Evolutionary conservation across 148 eudicot genomes (phyloP), one percentile per base, ranked within the genome.

Genomic region (Beta vulgaris): DNA sequence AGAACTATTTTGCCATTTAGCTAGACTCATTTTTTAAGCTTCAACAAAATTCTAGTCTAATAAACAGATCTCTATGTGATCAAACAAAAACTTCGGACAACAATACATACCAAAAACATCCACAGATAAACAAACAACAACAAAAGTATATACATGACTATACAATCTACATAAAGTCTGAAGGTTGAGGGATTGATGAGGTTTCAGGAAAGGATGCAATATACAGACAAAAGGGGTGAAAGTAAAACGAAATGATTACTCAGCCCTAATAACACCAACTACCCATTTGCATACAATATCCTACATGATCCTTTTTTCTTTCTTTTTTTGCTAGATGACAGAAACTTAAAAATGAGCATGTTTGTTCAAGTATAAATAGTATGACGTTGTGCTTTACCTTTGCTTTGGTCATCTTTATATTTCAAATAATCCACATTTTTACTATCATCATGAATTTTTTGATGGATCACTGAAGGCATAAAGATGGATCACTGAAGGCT

Each of bases 331-430:
- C 2, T 31, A 53, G 12, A 55, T 35, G 49, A 25, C 60, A 66
- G 55, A 69, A 77, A 28, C 71, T 32, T 68, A 43, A 57, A 69
- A 58, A 76, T 29, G n/a, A 57, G 68, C 68, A 35, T 62, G 68
- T 65, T 59, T 69, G 69, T 44, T 10, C 58, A 13, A 25, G 16
- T 43, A 60, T 69, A 37, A 77, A 77, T 69, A 77, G 61, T 77
- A n/a, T n/a, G 74, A 77, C 79, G 74, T 60, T 69, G 79, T 69
- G 68, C 40, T 26, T 39, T 76, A 55, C 49, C 61, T 76, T 76
- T 76, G 80, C 75, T 71, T 77, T 9, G 43, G 18, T 78, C 76
- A 78, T 72, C 73, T n/a, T n/a, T n/a, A n/a, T n/a, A n/a, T n/a
- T n/a, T n/a, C n/a, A n/a, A n/a, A n/a, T n/a, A n/a, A n/a, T n/a